phyloP scores from a whole-genome alignment of 164 flowering plant genomes.

The Stephania yunnanensis region DNA sequence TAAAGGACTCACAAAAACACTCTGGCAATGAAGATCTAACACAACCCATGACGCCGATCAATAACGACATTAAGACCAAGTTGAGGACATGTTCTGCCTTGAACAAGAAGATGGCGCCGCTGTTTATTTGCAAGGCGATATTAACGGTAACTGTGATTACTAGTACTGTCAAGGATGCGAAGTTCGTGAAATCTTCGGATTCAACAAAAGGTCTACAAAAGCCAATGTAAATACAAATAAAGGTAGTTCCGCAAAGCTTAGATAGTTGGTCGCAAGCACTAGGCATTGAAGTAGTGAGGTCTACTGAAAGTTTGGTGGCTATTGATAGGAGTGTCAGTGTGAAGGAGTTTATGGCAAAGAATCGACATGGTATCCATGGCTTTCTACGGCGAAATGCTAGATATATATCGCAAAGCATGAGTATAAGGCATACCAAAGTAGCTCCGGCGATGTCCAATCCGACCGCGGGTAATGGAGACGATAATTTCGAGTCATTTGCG shows the following conservation, averaged over 20 bases:
- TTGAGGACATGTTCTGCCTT: not conserved
- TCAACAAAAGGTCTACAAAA: not conserved
- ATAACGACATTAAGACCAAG: not conserved
- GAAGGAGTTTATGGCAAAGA: not conserved
- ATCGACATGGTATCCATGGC: not conserved
- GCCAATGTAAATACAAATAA: not conserved
- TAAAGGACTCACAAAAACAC: not conserved
- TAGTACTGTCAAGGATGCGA: not conserved
- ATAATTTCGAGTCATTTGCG: not conserved
- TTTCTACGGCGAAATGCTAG: not conserved
- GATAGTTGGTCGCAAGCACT: not conserved
- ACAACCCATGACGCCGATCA: not conserved
- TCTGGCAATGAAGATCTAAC: not conserved
- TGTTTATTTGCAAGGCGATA: not conserved
- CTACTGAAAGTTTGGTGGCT: not conserved
- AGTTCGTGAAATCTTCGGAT: not conserved
- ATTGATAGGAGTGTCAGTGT: not conserved
- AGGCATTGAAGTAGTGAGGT: not conserved
- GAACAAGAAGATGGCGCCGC: not conserved
- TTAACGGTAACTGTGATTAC: conserved; percentile 2
- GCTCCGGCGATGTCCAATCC: not conserved
- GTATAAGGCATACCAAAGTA: not conserved
- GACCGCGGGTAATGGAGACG: not conserved
- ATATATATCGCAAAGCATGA: not conserved
- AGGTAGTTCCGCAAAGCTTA: not conserved